Conservation (phyloP, 106 monocot species). For the Triglochin maritima region DNA sequence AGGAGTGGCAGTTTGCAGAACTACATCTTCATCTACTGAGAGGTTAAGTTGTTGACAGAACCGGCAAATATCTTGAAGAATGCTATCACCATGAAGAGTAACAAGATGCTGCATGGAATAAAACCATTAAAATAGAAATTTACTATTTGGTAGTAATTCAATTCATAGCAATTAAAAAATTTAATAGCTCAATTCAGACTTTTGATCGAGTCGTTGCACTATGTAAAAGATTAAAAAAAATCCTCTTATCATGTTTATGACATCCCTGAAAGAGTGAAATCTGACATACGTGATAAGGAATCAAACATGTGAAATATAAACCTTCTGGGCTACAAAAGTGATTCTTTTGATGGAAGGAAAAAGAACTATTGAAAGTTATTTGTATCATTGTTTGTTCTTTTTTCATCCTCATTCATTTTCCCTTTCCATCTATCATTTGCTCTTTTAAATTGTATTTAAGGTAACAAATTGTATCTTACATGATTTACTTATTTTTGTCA, state of each 20-base stretch:
- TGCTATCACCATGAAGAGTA: slow-evolving; percentile 34
- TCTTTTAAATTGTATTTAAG: no score
- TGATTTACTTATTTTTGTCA: no score
- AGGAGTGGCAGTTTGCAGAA: slow-evolving; percentile 21
- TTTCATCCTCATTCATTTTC: no score
- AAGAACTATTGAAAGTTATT: no score
- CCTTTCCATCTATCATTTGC: no score
- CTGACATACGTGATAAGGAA: no score
- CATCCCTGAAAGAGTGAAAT: not conserved
- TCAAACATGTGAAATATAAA: no score
- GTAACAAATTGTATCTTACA: no score
- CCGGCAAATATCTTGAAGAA: slow-evolving; percentile 45
- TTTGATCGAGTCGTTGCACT: no score
- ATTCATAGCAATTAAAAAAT: not conserved
- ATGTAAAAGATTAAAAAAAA: not conserved
- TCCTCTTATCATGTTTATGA: not conserved
- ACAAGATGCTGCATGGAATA: slow-evolving; percentile 49
- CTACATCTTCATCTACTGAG: slow-evolving; percentile 37
- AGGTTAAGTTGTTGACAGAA: slow-evolving; percentile 56
- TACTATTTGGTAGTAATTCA: not conserved
- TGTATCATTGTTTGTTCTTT: no score
- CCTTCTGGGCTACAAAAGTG: no score
- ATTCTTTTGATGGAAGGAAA: no score
- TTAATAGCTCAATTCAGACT: not conserved
- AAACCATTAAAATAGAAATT: not conserved